Evolutionary conservation across 495 filamentous ascomycete species (phyloP).

Genomic region (Cercophora samala): DNA sequence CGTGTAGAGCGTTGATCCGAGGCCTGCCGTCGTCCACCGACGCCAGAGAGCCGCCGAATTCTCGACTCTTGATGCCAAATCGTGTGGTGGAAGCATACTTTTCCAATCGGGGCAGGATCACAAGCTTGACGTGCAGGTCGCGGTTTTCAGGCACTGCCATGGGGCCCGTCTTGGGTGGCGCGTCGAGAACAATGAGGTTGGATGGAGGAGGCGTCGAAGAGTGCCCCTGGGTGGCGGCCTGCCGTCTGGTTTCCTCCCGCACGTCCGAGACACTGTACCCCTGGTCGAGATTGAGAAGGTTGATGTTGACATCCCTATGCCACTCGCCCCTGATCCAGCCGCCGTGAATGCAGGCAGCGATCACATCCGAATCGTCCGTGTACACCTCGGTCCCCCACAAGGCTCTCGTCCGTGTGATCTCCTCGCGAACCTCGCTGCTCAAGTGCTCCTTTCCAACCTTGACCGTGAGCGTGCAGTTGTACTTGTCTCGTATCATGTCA

Average conservation of each 20-base stretch:
- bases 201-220: constrained; percentile 22
- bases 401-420: constrained; percentile 72
- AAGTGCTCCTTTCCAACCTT: constrained; percentile 81
- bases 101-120: constrained; percentile 76
- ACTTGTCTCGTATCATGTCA: constrained; percentile 68
- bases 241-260: constrained; percentile 22
- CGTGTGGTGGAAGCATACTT: constrained; percentile 69
- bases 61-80: constrained; percentile 75
- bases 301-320: constrained; percentile 64
- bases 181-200: constrained; percentile 37
- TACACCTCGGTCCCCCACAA: constrained; percentile 94
- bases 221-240: constrained; percentile 7
- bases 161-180: constrained; percentile 48
- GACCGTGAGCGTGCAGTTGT: constrained; percentile 87
- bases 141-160: constrained; percentile 54
- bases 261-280: constrained; percentile 25
- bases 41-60: constrained; percentile 55
- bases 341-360: constrained; percentile 89
- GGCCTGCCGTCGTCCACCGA: constrained; percentile 14
- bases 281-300: constrained; percentile 63
- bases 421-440: constrained; percentile 61
- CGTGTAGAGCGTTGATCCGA: constrained; percentile 52
- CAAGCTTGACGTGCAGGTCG: constrained; percentile 79
- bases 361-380: constrained; percentile 90
- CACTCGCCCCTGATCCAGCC: constrained; percentile 90